These are phyloP conservation scores for Cicer yamashitae DNA, from an alignment of 306 rosid genomes.

Conservation along the genomic window DNA sequence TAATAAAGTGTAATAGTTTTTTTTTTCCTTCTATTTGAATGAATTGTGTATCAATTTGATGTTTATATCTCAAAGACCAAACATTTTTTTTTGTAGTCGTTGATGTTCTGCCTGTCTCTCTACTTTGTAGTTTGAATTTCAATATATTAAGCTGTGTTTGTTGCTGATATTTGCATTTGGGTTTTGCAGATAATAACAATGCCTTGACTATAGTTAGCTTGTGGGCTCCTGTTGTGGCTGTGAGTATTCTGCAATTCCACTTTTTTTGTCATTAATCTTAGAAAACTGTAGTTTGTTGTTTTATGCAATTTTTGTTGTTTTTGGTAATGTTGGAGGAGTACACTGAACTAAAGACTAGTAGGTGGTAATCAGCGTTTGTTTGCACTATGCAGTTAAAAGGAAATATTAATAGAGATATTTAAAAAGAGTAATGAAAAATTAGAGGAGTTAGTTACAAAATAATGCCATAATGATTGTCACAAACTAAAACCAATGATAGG, in stretches of 20 bases:
- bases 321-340: conserved; percentile 11
- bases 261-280: conserved; percentile 20
- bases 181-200: conserved; percentile 80
- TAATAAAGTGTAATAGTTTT: not conserved
- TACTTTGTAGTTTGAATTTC: not conserved
- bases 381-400: conserved; percentile 26
- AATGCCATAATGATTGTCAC: not conserved
- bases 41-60: not conserved
- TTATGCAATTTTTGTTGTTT: conserved; percentile 22
- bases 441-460: not conserved
- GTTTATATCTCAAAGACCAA: not conserved
- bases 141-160: conserved; percentile 8
- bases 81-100: not conserved
- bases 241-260: conserved; percentile 60
- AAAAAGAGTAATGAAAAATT: not conserved
- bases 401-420: not conserved
- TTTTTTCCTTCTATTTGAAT: not conserved
- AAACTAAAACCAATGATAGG: not conserved
- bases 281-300: not conserved
- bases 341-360: not conserved
- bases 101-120: not conserved
- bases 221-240: conserved; percentile 98
- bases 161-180: conserved; percentile 42
- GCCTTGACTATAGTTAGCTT: conserved; percentile 72
- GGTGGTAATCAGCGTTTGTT: not conserved